Evolutionary conservation across 768 basidiomycete genomes (phyloP).

Genomic region (Kwoniella sp.): DNA sequence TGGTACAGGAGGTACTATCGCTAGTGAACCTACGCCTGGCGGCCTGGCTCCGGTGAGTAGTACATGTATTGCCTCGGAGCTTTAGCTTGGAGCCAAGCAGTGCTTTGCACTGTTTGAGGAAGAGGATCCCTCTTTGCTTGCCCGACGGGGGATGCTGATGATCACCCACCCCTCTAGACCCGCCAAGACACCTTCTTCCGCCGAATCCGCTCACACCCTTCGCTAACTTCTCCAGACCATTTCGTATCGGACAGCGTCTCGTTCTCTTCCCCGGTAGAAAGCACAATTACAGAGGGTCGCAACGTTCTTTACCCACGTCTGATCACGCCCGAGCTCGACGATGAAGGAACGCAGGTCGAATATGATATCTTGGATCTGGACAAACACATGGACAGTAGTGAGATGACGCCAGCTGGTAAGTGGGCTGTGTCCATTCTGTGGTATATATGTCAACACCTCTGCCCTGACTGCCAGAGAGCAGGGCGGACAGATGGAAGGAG

Average conservation of each 20-base stretch:
- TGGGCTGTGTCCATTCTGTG: not conserved
- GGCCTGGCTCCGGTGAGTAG: constrained; percentile 44
- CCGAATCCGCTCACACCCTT: constrained; percentile 46
- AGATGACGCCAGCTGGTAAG: constrained; percentile 50
- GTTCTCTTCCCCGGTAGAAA: constrained; percentile 32
- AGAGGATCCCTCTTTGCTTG: not conserved
- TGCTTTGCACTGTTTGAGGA: no score
- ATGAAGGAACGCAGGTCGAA: constrained; percentile 32
- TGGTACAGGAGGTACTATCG: constrained; percentile 52
- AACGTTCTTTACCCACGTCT: constrained; percentile 40
- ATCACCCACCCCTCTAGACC: constrained; percentile 22
- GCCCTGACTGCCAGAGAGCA: not conserved
- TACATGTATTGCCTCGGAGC: no score
- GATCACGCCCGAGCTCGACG: constrained; percentile 40
- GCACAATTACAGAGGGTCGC: constrained; percentile 20
- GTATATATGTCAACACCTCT: no score
- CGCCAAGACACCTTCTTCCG: constrained; percentile 46
- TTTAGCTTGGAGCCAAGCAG: no score
- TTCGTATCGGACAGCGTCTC: constrained; percentile 14
- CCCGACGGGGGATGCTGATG: no score
- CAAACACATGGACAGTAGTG: constrained; percentile 47
- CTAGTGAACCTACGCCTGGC: constrained; percentile 41
- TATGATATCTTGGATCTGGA: constrained; percentile 52
- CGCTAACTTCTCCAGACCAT: constrained; percentile 17
- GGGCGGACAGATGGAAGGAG: not conserved